Conservation (phyloP, 306 rosid genomes). For the Begonia masoniana region DNA sequence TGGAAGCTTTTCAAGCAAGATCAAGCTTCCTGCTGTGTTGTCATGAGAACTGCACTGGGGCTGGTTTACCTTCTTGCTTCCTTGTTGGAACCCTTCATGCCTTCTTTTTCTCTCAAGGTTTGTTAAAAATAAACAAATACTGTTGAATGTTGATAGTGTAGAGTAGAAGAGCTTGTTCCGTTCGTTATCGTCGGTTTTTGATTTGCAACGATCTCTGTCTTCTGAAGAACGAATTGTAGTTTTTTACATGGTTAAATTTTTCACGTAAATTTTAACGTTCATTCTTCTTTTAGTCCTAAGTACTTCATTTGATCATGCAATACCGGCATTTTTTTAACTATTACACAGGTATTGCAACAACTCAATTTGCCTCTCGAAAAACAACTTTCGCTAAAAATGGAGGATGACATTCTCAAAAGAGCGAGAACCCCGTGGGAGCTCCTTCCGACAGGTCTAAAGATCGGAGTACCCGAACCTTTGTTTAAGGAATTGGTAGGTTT, state of each 20-base stretch:
- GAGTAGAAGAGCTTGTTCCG: conserved; percentile 8
- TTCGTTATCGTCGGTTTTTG: too few species aligned
- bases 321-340: too few species aligned
- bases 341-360: conserved; percentile 27
- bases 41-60: conserved; percentile 58
- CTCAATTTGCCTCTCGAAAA: conserved; percentile 30
- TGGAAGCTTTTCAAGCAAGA: conserved; percentile 65
- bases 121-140: not conserved
- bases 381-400: conserved; percentile 32
- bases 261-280: too few species aligned
- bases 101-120: conserved; percentile 65
- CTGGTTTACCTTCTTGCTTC: conserved; percentile 49
- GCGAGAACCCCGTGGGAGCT: conserved; percentile 47
- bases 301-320: too few species aligned
- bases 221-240: too few species aligned
- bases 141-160: conserved; percentile 11
- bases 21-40: conserved; percentile 41
- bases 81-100: conserved; percentile 58
- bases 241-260: too few species aligned
- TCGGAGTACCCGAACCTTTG: conserved; percentile 49
- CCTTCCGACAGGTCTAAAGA: conserved; percentile 48
- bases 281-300: too few species aligned
- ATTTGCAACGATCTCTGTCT: too few species aligned
- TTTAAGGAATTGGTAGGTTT: conserved; percentile 48
- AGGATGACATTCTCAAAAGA: conserved; percentile 39